A percentile compares a stretch with the other conserved stretches of the same genome.
phyloP scores from a whole-genome alignment of 2,329 filamentous ascomycete genomes.

The Colletotrichum eremochloae region DNA sequence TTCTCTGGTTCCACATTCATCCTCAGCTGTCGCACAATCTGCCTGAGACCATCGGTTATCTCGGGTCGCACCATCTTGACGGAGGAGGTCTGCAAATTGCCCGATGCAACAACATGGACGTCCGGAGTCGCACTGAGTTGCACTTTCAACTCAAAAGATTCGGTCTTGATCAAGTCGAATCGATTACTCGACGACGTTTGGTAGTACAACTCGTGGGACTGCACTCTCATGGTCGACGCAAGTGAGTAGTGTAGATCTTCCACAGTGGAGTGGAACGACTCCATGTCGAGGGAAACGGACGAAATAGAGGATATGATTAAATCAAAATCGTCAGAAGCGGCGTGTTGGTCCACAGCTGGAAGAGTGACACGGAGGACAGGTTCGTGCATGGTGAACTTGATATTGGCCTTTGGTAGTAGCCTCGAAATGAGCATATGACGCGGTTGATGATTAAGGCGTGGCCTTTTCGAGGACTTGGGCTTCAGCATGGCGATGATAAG shows the following conservation, averaged over 20 bases:
- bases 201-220: constrained; percentile 93
- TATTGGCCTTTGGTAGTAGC: constrained; percentile 91
- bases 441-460: constrained; percentile 49
- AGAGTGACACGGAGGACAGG: constrained; percentile 92
- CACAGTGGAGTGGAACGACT: constrained; percentile 92
- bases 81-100: constrained; percentile 87
- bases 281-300: constrained; percentile 90
- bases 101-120: constrained; percentile 83
- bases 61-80: constrained; percentile 92
- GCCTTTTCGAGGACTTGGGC: constrained; percentile 57
- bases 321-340: constrained; percentile 86
- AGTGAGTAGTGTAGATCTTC: constrained; percentile 90
- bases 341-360: constrained; percentile 77
- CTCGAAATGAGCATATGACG: constrained; percentile 82
- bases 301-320: constrained; percentile 96
- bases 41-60: constrained; percentile 90
- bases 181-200: constrained; percentile 86
- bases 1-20: constrained; percentile 77
- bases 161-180: constrained; percentile 89
- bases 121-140: constrained; percentile 89
- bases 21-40: constrained; percentile 88
- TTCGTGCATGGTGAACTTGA: constrained; percentile 97
- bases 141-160: constrained; percentile 88
- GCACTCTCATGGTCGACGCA: constrained; percentile 83
- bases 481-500: constrained; percentile 83